Conservation (phyloP, 2,329 filamentous ascomycete species). For the Aspergillus arachidicola region DNA sequence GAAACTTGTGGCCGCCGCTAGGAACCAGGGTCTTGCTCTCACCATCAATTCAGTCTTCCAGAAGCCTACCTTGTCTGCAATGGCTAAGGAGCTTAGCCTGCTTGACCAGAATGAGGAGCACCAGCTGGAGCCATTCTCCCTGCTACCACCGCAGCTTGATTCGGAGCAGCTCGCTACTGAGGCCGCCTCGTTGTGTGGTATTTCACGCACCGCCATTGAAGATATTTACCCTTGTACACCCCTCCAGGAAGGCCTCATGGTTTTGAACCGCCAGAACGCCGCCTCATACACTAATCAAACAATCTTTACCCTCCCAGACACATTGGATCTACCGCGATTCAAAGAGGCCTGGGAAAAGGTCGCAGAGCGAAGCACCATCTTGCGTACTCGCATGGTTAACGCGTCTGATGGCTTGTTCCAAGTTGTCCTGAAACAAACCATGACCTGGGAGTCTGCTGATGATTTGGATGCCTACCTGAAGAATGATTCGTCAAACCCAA, state of each 20-base stretch:
- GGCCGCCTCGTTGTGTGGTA: not conserved
- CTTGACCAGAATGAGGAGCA: not conserved
- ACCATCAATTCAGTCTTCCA: constrained; percentile 32
- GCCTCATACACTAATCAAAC: constrained; percentile 43
- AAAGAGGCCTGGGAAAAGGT: constrained; percentile 41
- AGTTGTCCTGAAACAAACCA: constrained; percentile 25
- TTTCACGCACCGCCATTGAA: not conserved
- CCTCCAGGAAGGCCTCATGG: constrained; percentile 44
- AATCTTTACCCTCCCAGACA: constrained; percentile 30
- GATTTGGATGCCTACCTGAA: constrained; percentile 14
- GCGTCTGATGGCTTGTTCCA: constrained; percentile 21
- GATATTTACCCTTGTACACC: constrained; percentile 39
- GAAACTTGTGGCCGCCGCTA: constrained; percentile 20
- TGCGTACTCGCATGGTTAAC: constrained; percentile 43
- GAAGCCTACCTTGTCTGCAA: constrained; percentile 42
- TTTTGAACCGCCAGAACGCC: constrained; percentile 37
- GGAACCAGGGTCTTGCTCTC: constrained; percentile 18
- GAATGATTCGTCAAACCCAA: constrained; percentile 10
- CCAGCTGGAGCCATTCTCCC: not conserved
- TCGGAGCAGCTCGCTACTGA: not conserved
- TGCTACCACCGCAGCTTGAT: not conserved
- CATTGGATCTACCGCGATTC: constrained; percentile 29
- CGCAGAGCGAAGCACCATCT: constrained; percentile 38
- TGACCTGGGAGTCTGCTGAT: constrained; percentile 21
- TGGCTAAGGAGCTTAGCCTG: constrained; percentile 39